These are phyloP conservation scores for Mucor piriformis DNA, from an alignment of 371 early-diverging fungal genomes.

Conservation along the genomic window DNA sequence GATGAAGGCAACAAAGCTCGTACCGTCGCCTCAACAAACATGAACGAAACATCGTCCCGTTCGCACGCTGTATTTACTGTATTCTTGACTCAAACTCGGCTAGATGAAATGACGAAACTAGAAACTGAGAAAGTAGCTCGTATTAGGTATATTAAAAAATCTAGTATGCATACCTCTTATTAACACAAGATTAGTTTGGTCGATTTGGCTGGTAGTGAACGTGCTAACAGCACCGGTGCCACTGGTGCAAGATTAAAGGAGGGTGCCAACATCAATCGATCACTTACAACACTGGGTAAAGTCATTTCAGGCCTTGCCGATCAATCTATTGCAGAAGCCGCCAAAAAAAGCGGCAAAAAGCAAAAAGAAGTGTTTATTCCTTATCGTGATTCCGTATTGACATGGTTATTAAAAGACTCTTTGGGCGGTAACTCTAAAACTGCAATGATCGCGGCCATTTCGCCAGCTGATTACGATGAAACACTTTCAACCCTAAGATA, in stretches of 20 bases:
- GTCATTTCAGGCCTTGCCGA: constrained; percentile 96
- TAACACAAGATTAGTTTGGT: constrained; percentile 56
- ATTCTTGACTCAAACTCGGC: constrained; percentile 70
- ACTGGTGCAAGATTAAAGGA: constrained; percentile 96
- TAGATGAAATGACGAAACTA: constrained; percentile 62
- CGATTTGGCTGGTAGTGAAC: constrained; percentile 95
- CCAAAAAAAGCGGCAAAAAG: constrained; percentile 45
- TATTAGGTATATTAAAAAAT: constrained; percentile 45
- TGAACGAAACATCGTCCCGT: constrained; percentile 94
- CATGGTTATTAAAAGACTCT: constrained; percentile 94
- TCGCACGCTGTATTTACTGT: constrained; percentile 96
- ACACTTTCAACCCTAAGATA: constrained; percentile 94
- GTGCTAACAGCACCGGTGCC: constrained; percentile 94
- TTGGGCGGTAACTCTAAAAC: constrained; percentile 95
- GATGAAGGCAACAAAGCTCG: constrained; percentile 89
- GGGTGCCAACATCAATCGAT: constrained; percentile 98
- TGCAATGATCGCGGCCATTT: constrained; percentile 90
- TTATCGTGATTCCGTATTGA: constrained; percentile 92
- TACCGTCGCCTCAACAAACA: constrained; percentile 94
- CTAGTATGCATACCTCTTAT: not conserved
- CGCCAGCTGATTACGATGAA: constrained; percentile 84
- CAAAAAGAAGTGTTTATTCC: constrained; percentile 73
- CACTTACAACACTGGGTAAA: constrained; percentile 95
- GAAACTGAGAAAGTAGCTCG: constrained; percentile 79
- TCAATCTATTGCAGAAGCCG: constrained; percentile 47